These are phyloP conservation scores for Hemerocallis citrina DNA, from an alignment of 106 monocot species.

Conservation along the genomic window DNA sequence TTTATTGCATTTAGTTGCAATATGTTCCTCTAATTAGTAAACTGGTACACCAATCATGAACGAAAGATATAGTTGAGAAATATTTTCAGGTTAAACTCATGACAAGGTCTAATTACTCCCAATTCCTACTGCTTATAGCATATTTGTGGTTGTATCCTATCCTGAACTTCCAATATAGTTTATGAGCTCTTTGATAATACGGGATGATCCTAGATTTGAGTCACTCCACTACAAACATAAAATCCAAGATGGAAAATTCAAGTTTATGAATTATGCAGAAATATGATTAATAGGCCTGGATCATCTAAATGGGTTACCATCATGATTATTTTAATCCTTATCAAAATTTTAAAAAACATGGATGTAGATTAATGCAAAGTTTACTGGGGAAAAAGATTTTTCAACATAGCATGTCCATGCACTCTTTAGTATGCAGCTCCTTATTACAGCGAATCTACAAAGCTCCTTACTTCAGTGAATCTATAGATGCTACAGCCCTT, in stretches of 20 bases:
- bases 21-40: too few relatives aligned
- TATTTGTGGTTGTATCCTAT: background rate
- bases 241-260: background rate
- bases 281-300: background rate
- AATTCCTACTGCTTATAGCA: background rate
- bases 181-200: background rate
- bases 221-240: background rate
- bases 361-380: background rate
- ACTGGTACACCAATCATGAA: too few relatives aligned
- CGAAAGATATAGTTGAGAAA: background rate
- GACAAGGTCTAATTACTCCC: background rate
- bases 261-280: background rate
- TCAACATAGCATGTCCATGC: background rate
- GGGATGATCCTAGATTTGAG: background rate
- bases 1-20: too few relatives aligned
- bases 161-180: background rate
- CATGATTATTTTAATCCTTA: background rate
- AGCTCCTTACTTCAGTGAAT: background rate
- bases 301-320: background rate
- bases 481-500: background rate
- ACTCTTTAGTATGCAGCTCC: background rate
- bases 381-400: background rate
- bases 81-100: background rate
- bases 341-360: too few relatives aligned
- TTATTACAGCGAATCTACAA: background rate